A percentile compares a stretch with the other conserved stretches of the same genome.
phyloP scores from a whole-genome alignment of 75 land plant species.

The Cupressus sempervirens region DNA sequence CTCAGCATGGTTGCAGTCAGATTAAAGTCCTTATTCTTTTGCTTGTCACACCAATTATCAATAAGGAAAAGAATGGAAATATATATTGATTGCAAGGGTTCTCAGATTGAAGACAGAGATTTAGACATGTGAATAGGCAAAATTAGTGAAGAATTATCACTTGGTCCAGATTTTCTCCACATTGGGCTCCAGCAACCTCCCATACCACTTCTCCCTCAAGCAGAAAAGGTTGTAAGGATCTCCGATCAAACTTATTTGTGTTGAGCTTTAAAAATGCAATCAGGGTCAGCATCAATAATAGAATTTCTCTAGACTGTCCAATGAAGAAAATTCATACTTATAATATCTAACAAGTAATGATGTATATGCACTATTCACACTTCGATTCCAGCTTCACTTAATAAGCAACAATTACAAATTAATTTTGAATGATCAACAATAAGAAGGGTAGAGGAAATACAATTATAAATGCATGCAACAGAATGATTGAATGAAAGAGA shows the following conservation, averaged over 20 bases:
- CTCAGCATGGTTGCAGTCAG: not conserved
- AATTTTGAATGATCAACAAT: not conserved
- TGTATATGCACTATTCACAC: not conserved
- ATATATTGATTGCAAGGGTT: not conserved
- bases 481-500: not conserved
- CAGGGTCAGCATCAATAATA: not conserved
- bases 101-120: not conserved
- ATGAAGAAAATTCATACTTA: not conserved
- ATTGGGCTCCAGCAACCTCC: not conserved
- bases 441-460: not conserved
- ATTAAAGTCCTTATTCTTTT: not conserved
- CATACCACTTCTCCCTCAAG: too few species aligned
- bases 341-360: not conserved
- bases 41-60: not conserved
- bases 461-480: not conserved
- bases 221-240: not conserved
- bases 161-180: not conserved
- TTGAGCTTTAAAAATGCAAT: not conserved
- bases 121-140: not conserved
- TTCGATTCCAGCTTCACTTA: not conserved
- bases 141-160: not conserved
- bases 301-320: not conserved
- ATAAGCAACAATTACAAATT: not conserved
- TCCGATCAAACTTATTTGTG: not conserved
- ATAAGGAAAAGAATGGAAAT: not conserved